Evolutionary conservation across 306 rosid genomes (phyloP), one percentile per base, ranked within the genome.

Genomic region (Lathyrus aphaca): DNA sequence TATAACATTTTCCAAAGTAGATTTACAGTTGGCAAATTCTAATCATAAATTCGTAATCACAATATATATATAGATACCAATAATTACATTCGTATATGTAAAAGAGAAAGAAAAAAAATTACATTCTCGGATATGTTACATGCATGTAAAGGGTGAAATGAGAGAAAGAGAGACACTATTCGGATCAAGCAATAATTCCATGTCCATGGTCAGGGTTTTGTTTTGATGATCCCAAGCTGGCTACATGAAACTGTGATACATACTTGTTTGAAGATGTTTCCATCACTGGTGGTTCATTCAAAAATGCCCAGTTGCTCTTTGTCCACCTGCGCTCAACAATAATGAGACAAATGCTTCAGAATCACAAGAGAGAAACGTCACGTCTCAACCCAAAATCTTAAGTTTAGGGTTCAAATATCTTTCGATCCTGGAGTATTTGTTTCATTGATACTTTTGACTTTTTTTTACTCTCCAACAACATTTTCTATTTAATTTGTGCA

Each of bases 281-380:
- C 1, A 0, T 39, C 49, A 32, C 50, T 2, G 96, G 96, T 10
- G 93, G 87, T 35, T 92, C 96, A 40, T 92, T 92, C 67, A 92
- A 87, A 88, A 92, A 92, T 11, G 98, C 98, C 96, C 83, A 92
- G 72, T 60, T 90, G 69, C 98, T 88, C 74, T 76, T 83, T 0
- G 89, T 90, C 98, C 98, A 92, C 98, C 98, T 92, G 63, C 72
- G n/a, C n/a, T n/a, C n/a, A n/a, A n/a, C n/a, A n/a, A n/a, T n/a
- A n/a, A n/a, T n/a, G n/a, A n/a, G n/a, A n/a, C n/a, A n/a, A n/a
- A n/a, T n/a, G n/a, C n/a, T n/a, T n/a, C n/a, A n/a, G n/a, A n/a
- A n/a, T n/a, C n/a, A n/a, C n/a, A n/a, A n/a, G n/a, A n/a, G n/a
- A n/a, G n/a, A n/a, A n/a, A n/a, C n/a, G n/a, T n/a, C n/a, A n/a